Base-by-base conservation (phyloP, 2,329 filamentous ascomycete genomes). In the Cordyceps fumosorosea region DNA sequence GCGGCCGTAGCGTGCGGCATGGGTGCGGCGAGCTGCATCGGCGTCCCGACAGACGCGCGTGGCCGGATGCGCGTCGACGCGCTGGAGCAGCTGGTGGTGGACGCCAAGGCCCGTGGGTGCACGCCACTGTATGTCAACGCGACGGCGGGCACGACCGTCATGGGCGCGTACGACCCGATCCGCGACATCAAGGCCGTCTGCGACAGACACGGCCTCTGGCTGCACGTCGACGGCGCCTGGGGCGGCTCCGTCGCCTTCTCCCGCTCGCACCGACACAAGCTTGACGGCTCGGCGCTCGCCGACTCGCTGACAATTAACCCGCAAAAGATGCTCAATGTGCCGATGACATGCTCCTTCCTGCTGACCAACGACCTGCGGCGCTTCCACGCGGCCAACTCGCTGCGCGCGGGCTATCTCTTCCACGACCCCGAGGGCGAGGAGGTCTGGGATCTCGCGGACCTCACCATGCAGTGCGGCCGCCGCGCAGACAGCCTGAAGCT, bases 241-340 rank as follows among this genome's bases (percentile, higher is more conserved):
- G 95, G 95, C 66, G 93, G 92, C 0, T 83, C 87, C 1, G 90
- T 90, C 62, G 81, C 90, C 66, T 96, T 98, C 76, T 89, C 86
- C 0, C 69, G 80, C 18, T 77, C 76, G 63, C 87, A 89, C 52
- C 78, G 77, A 48, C 70, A 73, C 65, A 90, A 91, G 71, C 78
- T 98, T 12, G 73, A 78, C 1, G 93, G 93, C 16, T 79, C 83
- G 2, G 81, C 92, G 50, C 80, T 88, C 45, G 95, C 93, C 8
- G 84, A 97, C 74, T 91, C 86, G n/a, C 80, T 98, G 45, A 91
- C 92, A 1, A 84, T 96, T 57, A 97, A 96, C 74, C 93, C 95
- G 63, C 95, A 99, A 77, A 98, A 98, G 78, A 98, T 98, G 95
- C 84, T 98, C 71, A 91, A 91, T 62, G 90, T 91, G 3, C 93